Base-by-base conservation (phyloP, 768 basidiomycete species). In the Suillus brevipes region DNA sequence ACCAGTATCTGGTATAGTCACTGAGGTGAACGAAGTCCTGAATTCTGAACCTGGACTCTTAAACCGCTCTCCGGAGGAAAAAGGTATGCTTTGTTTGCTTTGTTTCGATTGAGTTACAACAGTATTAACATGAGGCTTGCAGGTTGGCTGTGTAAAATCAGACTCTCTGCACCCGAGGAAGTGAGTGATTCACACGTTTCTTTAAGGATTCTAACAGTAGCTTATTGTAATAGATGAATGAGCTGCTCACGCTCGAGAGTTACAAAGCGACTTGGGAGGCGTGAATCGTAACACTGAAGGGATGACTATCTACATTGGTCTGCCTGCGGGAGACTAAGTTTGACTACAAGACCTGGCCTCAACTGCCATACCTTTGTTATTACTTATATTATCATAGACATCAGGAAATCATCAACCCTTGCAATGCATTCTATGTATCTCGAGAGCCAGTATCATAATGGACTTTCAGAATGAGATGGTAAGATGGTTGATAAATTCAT, bases 111-210 rank as follows among this genome's bases (percentile, higher is more conserved):
- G 12, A 47, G 18, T 37, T 55, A 64, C 40, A 64, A 31, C 52
- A 20, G 20, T 5, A 25, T 59, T 65, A 61, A 61, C 16, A 49
- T 31, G 18, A 12, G 28, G 6, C 28, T 38, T 36, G 8, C 68
- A 98, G 96, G 97, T 63, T 99, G 97, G 97, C 87, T 99, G 55
- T 95, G 91, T 87, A 96, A 93, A 82, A 89, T 99, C 72, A 87
- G 90, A 75, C 77, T 97, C 53, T 85, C 90, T 25, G 78, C 92
- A 64, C 89, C 90, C 6, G 77, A 82, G 2, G 92, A 99, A 85
- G 92, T 95, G 75, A 47, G 82, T 65, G 20, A 47, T 47, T 13
- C 36, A 52, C 14, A 47, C 47, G 47, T 61, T 1, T 59, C 37
- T 9, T 36, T 59, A 9, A 43, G 5, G 18, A 31, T 70, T 8